phyloP scores from a whole-genome alignment of 1,284 basidiomycete genomes.

The Marasmius oreades region DNA sequence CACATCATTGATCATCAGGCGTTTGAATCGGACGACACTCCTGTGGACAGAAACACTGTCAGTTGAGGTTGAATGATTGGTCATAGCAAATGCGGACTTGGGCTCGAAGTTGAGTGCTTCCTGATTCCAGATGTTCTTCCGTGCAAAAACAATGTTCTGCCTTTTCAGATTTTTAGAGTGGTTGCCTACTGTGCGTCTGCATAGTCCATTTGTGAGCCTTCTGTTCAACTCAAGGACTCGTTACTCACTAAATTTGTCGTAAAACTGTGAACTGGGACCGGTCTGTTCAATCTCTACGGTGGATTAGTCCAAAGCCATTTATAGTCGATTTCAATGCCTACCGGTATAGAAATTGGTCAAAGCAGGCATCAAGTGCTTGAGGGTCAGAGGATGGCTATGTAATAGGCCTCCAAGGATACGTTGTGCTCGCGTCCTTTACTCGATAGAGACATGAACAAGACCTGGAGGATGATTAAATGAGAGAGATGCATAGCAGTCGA shows the following conservation, averaged over 20 bases:
- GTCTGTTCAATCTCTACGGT: conserved; percentile 93
- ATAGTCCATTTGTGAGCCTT: conserved; percentile 9
- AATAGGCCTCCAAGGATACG: conserved; percentile 79
- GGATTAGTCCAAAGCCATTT: conserved; percentile 2
- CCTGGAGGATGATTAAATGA: conserved; percentile 41
- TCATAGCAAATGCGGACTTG: conserved; percentile 43
- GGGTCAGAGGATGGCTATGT: conserved; percentile 82
- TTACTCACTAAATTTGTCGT: conserved; percentile 90
- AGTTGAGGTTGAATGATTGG: conserved; percentile 8
- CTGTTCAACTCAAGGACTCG: conserved; percentile 3
- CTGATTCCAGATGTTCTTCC: conserved; percentile 87
- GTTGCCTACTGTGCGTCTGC: conserved; percentile 53
- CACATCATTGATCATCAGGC: conserved; percentile 98
- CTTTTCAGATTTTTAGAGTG: conserved; percentile 40
- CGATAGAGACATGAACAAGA: conserved; percentile 80
- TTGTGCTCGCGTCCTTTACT: conserved; percentile 72
- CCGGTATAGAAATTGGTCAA: conserved; percentile 96
- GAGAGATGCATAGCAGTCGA: too few species aligned
- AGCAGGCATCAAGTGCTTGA: conserved; percentile 88
- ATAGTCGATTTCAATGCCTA: conserved; percentile 29
- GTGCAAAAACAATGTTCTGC: conserved; percentile 80
- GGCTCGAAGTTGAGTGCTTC: conserved; percentile 80
- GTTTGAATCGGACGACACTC: conserved; percentile 91
- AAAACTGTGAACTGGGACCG: conserved; percentile 97
- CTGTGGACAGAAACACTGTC: conserved; percentile 36